Evolutionary conservation across 1,284 basidiomycete species (phyloP), one percentile per base, ranked within the genome.

Genomic region (Kwoniella shivajii): DNA sequence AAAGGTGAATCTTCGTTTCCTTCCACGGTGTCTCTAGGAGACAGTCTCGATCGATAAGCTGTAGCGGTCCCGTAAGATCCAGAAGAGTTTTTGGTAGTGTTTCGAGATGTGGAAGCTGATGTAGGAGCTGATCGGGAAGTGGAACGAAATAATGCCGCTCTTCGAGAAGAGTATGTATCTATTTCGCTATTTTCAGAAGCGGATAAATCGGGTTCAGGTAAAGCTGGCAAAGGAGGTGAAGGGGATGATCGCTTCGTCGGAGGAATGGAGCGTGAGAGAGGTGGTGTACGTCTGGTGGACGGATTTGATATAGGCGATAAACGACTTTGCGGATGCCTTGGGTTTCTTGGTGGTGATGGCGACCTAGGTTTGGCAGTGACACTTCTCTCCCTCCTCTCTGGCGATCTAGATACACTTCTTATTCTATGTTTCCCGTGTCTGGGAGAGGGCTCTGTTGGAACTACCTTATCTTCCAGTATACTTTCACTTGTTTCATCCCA

Each of bases 91-190:
- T 13, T 7, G 6, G 22, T 4, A 24, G 14, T 13, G 18, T 47
- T 14, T n/a, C n/a, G n/a, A 16, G 50, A 46, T 13, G 30, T 20
- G 16, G 51, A 53, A 20, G 16, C 11, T 29, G 51, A 37, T 9
- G 24, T 22, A 9, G 51, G 46, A 34, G 20, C 37, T 31, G 50
- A 52, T 36, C 26, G 18, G 4, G 50, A 51, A 31, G 61, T 57
- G 0, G 66, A 64, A 5, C 71, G 59, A 48, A 72, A 69, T 24
- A 71, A 42, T 4, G 61, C 56, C 20, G 63, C 60, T 36, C 70
- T 54, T n/a, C 66, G 47, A 3, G 64, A 59, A 13, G 61, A 58
- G 27, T 70, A 48, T 1, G 65, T 65, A 16, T 64, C 57, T 22
- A 41, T 44, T 37, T 66, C 59, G 20, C 56, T 51, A 6, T 54